Evolutionary conservation across 139 green algal species (phyloP).

Genomic region (Chlamydomonas asymmetrica): DNA sequence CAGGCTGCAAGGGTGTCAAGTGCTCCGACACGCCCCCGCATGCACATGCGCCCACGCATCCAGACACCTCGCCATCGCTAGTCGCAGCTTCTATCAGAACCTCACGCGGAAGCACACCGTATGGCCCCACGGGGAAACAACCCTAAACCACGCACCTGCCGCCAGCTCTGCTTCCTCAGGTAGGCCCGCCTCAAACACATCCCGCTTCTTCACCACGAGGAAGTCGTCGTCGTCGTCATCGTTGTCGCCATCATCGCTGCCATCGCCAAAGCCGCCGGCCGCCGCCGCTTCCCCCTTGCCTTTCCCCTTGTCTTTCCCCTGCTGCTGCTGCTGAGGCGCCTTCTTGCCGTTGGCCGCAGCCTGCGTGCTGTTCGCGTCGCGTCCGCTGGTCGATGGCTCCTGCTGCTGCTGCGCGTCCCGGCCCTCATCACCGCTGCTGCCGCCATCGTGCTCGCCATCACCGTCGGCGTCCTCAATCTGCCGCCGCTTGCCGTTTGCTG

Average conservation of each 20-base stretch:
- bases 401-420: background rate
- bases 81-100: no score
- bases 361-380: no score
- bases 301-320: background rate
- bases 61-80: no score
- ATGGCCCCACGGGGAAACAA: no score
- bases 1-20: no score
- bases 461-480: background rate
- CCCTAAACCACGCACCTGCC: no score
- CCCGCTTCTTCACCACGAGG: constrained; percentile 46
- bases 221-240: constrained; percentile 50
- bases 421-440: background rate
- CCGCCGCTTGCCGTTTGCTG: constrained; percentile 1
- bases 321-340: background rate
- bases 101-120: no score
- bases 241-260: background rate
- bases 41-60: no score
- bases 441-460: background rate
- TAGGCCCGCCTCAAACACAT: constrained; percentile 47
- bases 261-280: background rate
- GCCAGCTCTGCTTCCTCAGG: constrained; percentile 5
- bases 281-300: background rate
- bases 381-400: no score
- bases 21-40: no score
- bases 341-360: no score